Evolutionary conservation across 2,329 filamentous ascomycete genomes (phyloP).

Genomic region (Zymoseptoria crescenta): DNA sequence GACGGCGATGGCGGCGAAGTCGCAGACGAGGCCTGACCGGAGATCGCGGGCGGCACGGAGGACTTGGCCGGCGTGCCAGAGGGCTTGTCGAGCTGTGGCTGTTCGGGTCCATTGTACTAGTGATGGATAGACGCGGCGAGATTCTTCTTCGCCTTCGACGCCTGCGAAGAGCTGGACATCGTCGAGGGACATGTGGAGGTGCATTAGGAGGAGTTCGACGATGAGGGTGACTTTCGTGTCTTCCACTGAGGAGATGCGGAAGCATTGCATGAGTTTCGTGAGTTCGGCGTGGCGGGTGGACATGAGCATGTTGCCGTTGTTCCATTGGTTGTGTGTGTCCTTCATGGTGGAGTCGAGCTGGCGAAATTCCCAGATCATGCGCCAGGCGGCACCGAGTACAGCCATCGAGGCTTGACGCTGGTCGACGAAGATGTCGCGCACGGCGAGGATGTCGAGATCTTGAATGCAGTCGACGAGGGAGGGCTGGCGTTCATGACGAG

Average conservation of each 20-base stretch:
- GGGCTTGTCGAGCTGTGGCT: conserved; percentile 48
- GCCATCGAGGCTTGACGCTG: conserved; percentile 50
- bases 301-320: conserved; percentile 32
- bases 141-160: conserved; percentile 59
- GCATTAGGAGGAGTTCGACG: conserved; percentile 51
- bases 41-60: conserved; percentile 50
- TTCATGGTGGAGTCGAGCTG: conserved; percentile 49
- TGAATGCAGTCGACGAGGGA: conserved; percentile 51
- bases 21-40: conserved; percentile 32
- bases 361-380: conserved; percentile 58
- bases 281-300: conserved; percentile 56
- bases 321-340: conserved; percentile 39
- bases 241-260: conserved; percentile 36
- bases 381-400: conserved; percentile 59
- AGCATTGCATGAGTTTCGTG: conserved; percentile 48
- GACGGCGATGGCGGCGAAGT: conserved; percentile 61
- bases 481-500: conserved; percentile 37
- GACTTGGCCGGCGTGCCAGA: conserved; percentile 63
- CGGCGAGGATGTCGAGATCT: conserved; percentile 46
- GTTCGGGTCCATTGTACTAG: conserved; percentile 54
- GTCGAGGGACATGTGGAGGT: conserved; percentile 56
- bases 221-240: conserved; percentile 31
- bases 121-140: conserved; percentile 50
- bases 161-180: conserved; percentile 62
- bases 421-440: conserved; percentile 47